Percentiles rank a stretch among this genome's conserved stretches.
Evolutionary conservation across 225 moss, liverwort and hornwort species (phyloP).

Genomic region (Thuidium tamariscinum): DNA sequence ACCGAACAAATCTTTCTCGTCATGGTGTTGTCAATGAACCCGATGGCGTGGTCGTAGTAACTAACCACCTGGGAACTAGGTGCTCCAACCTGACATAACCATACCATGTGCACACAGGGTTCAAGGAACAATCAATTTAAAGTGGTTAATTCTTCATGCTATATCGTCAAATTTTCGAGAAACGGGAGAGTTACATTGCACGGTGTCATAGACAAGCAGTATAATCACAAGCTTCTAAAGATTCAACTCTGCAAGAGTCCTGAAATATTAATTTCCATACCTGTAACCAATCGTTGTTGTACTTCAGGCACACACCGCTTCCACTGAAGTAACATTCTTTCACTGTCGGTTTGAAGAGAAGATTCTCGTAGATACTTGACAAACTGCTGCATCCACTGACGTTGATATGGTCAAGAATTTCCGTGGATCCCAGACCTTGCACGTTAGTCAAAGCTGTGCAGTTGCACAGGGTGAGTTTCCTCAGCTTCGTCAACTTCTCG

Average conservation of each 20-base stretch:
- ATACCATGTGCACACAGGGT: neutral
- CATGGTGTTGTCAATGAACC: constrained; percentile 8
- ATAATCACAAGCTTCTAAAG: neutral
- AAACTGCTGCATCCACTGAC: constrained; percentile 4
- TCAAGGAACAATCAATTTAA: neutral
- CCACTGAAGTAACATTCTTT: neutral
- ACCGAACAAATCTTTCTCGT: neutral
- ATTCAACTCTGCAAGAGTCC: neutral
- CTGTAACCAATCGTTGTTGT: constrained; percentile 11
- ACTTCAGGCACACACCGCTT: neutral
- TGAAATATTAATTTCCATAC: neutral
- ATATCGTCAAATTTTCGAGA: neutral
- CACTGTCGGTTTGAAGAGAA: neutral
- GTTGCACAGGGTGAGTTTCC: neutral
- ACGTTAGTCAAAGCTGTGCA: neutral
- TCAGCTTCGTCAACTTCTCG: neutral
- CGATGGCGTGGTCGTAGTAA: constrained; percentile 18
- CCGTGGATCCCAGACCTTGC: neutral
- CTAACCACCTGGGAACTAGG: constrained; percentile 3
- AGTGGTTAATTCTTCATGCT: neutral
- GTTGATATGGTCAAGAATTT: neutral
- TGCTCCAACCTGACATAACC: neutral
- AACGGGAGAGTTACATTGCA: neutral
- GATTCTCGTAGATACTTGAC: neutral
- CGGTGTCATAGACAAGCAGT: neutral